Base-by-base conservation (phyloP, 768 basidiomycete genomes). In the Panaeolus cyanescens region DNA sequence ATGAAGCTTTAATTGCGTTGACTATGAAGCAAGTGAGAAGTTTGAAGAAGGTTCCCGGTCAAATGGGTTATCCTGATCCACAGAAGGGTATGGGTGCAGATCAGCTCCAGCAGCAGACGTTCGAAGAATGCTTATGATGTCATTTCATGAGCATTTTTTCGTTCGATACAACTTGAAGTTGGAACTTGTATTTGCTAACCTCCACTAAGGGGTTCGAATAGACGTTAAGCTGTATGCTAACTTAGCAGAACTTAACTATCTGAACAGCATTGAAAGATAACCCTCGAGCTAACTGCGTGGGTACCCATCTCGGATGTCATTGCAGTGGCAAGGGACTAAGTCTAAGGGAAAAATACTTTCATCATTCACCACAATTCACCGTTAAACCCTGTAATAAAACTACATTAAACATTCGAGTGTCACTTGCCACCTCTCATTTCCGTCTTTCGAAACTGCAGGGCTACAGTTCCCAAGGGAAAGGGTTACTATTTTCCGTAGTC, bases 361-460 rank as follows among this genome's bases (percentile, higher is more conserved):
- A 50, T 50, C 45, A 13, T 28, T 50, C 25, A 50, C 10, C 45
- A 50, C 45, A 50, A 50, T n/a, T 50, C 45, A 50, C 33, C 13
- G 33, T 6, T 50, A 50, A 50, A 50, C 45, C 45, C 45, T 50
- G 45, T 50, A 50, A 50, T 50, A 50, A 50, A 30, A 28, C 45
- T 50, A 30, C 25, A 50, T 50, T 50, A 50, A 50, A 50, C 45
- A 50, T 15, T 17, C 12, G 8, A 50, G 2, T 28, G 12, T 50
- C 45, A 50, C 45, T 50, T 13, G n/a, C 12, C 45, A 50, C 45
- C 45, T 50, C 45, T 50, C 45, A 50, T 50, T 50, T 50, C 45
- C 45, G 45, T 28, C n/a, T 25, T 28, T 13, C 45, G 45, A 50
- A 50, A 50, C 45, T 28, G 45, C 45, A 50, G 45, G 45, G 45